phyloP scores from a whole-genome alignment of 441 rosid genomes.

The Pelargonium citronellum region DNA sequence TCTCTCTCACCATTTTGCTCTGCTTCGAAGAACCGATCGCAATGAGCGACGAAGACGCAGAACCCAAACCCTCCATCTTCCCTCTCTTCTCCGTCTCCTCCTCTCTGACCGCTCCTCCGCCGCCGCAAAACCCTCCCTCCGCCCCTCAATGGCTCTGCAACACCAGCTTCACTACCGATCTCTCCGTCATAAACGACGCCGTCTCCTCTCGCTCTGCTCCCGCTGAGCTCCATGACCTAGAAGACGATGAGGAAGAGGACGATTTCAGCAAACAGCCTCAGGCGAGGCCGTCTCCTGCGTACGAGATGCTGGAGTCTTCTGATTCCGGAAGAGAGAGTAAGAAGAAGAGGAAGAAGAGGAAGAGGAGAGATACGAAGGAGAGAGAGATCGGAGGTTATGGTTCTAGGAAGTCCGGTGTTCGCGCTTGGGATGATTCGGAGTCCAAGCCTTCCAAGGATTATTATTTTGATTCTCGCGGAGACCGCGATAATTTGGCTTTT shows the following conservation, averaged over 20 bases:
- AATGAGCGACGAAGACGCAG: conserved; percentile 6
- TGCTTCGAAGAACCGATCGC: background rate
- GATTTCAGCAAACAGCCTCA: conserved; percentile 14
- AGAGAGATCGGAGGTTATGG: conserved; percentile 28
- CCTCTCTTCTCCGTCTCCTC: conserved; percentile 2
- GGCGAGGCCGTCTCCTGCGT: conserved; percentile 16
- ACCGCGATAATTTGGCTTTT: conserved; percentile 73
- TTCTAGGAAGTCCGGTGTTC: conserved; percentile 43
- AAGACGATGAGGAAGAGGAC: conserved; percentile 26
- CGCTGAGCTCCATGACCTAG: conserved; percentile 18
- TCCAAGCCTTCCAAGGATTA: conserved; percentile 57
- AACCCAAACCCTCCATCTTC: background rate
- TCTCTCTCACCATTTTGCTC: background rate
- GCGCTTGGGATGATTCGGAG: conserved; percentile 41
- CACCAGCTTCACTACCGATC: conserved; percentile 72
- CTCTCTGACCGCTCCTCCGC: conserved; percentile 13
- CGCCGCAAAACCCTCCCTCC: conserved; percentile 18
- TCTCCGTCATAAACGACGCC: conserved; percentile 48
- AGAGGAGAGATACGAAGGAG: conserved; percentile 24
- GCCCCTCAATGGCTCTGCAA: conserved; percentile 68
- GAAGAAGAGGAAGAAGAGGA: conserved; percentile 30
- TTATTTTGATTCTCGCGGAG: conserved; percentile 79
- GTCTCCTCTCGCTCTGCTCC: conserved; percentile 29
- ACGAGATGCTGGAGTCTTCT: conserved; percentile 29
- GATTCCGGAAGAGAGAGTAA: conserved; percentile 32